Evolutionary conservation across 345 rosid species (phyloP).

Genomic region (Anastatica hierochuntica): DNA sequence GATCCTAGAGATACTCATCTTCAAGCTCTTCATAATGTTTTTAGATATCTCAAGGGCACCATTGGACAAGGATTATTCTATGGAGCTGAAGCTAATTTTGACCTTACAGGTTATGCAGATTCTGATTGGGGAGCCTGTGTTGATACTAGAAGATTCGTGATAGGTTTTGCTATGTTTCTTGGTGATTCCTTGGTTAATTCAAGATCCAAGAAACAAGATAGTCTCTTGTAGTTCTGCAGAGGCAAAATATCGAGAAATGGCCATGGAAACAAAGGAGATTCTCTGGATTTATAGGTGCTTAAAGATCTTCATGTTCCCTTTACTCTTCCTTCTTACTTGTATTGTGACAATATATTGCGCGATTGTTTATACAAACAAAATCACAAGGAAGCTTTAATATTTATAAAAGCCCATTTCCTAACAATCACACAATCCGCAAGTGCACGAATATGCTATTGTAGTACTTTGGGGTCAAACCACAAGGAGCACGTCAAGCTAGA

Average conservation of each 20-base stretch:
- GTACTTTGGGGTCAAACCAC: too few species aligned
- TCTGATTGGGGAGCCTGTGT: not conserved
- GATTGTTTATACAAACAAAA: too few species aligned
- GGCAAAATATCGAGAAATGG: not conserved
- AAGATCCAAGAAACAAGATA: not conserved
- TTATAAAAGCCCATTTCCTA: too few species aligned
- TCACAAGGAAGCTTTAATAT: too few species aligned
- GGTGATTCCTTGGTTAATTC: not conserved
- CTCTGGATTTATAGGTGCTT: rapidly evolving
- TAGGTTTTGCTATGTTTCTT: not conserved
- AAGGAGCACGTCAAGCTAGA: too few species aligned
- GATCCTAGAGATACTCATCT: not conserved
- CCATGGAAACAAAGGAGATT: not conserved
- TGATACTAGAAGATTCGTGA: not conserved
- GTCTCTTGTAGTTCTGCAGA: not conserved
- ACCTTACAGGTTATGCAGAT: not conserved
- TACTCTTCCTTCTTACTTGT: not conserved
- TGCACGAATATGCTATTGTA: too few species aligned
- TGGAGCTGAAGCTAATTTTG: not conserved
- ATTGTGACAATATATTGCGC: not conserved
- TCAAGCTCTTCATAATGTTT: not conserved
- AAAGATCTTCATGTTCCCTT: not conserved
- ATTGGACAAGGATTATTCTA: not conserved
- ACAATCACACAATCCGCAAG: too few species aligned
- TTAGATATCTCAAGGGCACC: too few species aligned